Percentiles rank a stretch among this genome's conserved stretches.
Conservation (phyloP, 2,329 filamentous ascomycete genomes). For the Penicillium freii region DNA sequence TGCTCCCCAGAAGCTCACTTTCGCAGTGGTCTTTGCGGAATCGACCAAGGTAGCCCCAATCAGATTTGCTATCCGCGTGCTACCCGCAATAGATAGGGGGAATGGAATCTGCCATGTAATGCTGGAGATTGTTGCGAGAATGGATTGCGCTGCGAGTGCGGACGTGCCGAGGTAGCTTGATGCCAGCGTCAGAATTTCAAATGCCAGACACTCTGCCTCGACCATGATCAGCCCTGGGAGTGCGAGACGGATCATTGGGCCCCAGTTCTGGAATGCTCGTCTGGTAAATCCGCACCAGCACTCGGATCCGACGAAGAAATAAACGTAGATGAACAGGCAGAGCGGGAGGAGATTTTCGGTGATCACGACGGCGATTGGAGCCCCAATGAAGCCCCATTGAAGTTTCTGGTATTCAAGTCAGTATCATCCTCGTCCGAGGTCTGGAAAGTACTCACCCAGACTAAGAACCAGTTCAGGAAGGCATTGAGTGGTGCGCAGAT, state of each 20-base stretch:
- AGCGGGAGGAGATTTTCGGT: slow-evolving; percentile 73
- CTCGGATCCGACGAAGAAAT: slow-evolving; percentile 66
- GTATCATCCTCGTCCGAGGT: neutral
- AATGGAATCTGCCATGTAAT: slow-evolving; percentile 92
- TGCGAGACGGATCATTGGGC: slow-evolving; percentile 80
- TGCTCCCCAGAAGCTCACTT: slow-evolving; percentile 68
- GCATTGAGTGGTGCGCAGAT: slow-evolving; percentile 80
- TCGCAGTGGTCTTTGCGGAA: slow-evolving; percentile 76
- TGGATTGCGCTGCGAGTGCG: slow-evolving; percentile 81
- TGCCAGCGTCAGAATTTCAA: slow-evolving; percentile 84
- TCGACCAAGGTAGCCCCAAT: slow-evolving; percentile 82
- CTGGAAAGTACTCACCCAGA: slow-evolving; percentile 58
- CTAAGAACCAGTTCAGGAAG: slow-evolving; percentile 75
- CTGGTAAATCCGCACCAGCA: slow-evolving; percentile 80
- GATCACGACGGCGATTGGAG: slow-evolving; percentile 72
- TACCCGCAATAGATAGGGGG: slow-evolving; percentile 81
- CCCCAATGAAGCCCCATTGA: slow-evolving; percentile 70
- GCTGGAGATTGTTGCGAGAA: slow-evolving; percentile 73
- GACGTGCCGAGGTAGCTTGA: slow-evolving; percentile 76
- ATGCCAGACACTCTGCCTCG: slow-evolving; percentile 87
- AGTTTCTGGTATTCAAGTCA: slow-evolving; percentile 42
- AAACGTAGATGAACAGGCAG: slow-evolving; percentile 71
- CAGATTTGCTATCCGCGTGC: slow-evolving; percentile 84
- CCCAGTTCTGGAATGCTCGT: slow-evolving; percentile 71
- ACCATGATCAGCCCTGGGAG: slow-evolving; percentile 92